A percentile compares a stretch with the other conserved stretches of the same genome.
Conservation (phyloP, 805 yeast genomes). For the Cyberlindnera misumaiensis region DNA sequence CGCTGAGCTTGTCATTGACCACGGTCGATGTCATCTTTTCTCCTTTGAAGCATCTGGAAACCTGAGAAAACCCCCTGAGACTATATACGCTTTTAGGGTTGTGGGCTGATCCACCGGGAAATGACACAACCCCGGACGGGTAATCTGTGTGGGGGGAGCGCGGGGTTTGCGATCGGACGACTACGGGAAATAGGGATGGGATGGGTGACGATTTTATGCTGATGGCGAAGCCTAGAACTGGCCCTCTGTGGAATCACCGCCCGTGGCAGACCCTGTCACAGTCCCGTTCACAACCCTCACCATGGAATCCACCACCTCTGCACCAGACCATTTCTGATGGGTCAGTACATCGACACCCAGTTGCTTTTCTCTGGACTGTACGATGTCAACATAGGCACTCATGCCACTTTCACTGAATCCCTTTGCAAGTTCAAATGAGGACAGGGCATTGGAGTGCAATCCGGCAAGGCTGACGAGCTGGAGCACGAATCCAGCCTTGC, state of each 20-base stretch:
- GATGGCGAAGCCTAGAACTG: too few relatives aligned
- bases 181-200: too few relatives aligned
- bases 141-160: too few relatives aligned
- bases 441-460: constrained; percentile 44
- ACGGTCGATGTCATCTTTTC: too few relatives aligned
- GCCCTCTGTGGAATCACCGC: constrained; percentile 14
- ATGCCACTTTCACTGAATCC: constrained; percentile 47
- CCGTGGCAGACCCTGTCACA: constrained; percentile 11
- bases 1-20: too few relatives aligned
- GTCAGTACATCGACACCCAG: constrained; percentile 46
- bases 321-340: constrained; percentile 60
- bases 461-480: constrained; percentile 60
- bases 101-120: too few relatives aligned
- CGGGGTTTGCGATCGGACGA: too few relatives aligned
- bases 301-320: constrained; percentile 39
- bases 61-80: too few relatives aligned
- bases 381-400: constrained; percentile 49
- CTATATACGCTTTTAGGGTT: too few relatives aligned
- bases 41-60: too few relatives aligned
- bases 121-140: too few relatives aligned
- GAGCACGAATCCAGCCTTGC: constrained; percentile 48
- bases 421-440: constrained; percentile 44
- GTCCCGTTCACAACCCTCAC: constrained; percentile 14
- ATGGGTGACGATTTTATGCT: too few relatives aligned
- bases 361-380: constrained; percentile 41